These are phyloP conservation scores for Fusarium napiforme DNA, from an alignment of 2,329 filamentous ascomycete species.

Conservation along the genomic window DNA sequence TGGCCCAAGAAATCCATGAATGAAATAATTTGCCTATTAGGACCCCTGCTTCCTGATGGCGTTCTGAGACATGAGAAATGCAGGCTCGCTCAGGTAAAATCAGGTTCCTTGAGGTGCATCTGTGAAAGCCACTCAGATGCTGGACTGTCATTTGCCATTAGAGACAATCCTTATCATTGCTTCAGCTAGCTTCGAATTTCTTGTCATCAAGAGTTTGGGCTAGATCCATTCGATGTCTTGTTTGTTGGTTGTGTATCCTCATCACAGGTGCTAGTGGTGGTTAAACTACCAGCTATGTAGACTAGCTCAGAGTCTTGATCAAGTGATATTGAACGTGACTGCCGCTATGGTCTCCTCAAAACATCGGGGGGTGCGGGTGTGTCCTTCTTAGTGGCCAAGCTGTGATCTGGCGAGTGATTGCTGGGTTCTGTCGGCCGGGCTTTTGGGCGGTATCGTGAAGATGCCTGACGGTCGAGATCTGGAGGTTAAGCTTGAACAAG, in stretches of 20 bases:
- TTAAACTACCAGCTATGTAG: conserved; percentile 30
- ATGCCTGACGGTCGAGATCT: conserved; percentile 27
- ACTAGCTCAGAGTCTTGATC: conserved; percentile 28
- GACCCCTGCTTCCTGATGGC: conserved; percentile 22
- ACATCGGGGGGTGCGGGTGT: conserved; percentile 11
- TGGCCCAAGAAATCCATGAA: conserved; percentile 3
- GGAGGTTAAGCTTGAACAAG: conserved; percentile 12
- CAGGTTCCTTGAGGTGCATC: conserved; percentile 12
- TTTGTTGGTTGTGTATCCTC: conserved; percentile 27
- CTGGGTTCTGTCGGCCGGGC: background rate
- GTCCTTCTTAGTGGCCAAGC: conserved; percentile 5
- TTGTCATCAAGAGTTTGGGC: conserved; percentile 6
- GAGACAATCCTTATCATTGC: conserved; percentile 26
- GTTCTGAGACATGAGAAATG: conserved; percentile 33
- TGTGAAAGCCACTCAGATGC: conserved; percentile 14
- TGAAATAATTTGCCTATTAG: background rate
- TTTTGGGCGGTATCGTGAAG: conserved; percentile 23
- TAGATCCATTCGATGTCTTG: conserved; percentile 30
- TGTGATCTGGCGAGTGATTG: conserved; percentile 1
- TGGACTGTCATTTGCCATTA: conserved; percentile 9
- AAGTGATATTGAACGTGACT: conserved; percentile 29
- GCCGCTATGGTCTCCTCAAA: background rate
- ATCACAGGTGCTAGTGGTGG: conserved; percentile 21
- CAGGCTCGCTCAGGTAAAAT: conserved; percentile 3
- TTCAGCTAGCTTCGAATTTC: conserved; percentile 21